These are phyloP conservation scores for Arthrobotrys sphaeroides DNA, from an alignment of 2,329 filamentous ascomycete species.

Conservation along the genomic window DNA sequence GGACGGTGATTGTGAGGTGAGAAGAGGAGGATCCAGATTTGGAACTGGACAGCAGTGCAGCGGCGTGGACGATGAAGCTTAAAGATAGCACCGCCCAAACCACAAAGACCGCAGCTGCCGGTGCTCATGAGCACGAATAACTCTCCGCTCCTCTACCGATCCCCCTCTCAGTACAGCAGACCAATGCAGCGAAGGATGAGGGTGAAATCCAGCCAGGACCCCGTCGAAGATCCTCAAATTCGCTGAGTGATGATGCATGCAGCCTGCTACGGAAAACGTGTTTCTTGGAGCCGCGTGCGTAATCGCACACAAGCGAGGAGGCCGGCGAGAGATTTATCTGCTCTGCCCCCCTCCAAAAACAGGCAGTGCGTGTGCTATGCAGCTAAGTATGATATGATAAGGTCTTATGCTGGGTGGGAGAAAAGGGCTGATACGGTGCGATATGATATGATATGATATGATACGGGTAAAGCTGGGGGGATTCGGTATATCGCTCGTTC, in stretches of 20 bases:
- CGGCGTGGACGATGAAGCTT: neutral
- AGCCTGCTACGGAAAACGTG: conserved; percentile 31
- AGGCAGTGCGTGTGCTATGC: neutral
- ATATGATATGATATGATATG: conserved; percentile 1
- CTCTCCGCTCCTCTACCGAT: neutral
- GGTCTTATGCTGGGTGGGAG: conserved; percentile 1
- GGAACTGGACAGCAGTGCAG: neutral
- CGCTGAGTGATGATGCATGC: conserved; percentile 26
- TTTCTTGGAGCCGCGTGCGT: conserved; percentile 46
- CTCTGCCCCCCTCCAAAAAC: neutral
- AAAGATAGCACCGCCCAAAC: neutral
- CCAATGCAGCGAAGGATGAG: neutral
- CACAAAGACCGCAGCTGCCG: neutral
- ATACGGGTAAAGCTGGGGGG: neutral
- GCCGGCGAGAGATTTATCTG: conserved; percentile 9
- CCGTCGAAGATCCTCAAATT: conserved; percentile 16
- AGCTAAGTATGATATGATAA: conserved; percentile 25
- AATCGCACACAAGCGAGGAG: conserved; percentile 30
- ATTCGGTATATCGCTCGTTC: neutral
- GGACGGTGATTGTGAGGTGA: neutral
- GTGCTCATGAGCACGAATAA: neutral
- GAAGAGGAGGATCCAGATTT: neutral
- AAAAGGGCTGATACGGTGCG: neutral
- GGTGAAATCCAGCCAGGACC: neutral
- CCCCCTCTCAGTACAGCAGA: neutral